Base-by-base conservation (phyloP, 148 eudicot genomes). In the Silene latifolia region DNA sequence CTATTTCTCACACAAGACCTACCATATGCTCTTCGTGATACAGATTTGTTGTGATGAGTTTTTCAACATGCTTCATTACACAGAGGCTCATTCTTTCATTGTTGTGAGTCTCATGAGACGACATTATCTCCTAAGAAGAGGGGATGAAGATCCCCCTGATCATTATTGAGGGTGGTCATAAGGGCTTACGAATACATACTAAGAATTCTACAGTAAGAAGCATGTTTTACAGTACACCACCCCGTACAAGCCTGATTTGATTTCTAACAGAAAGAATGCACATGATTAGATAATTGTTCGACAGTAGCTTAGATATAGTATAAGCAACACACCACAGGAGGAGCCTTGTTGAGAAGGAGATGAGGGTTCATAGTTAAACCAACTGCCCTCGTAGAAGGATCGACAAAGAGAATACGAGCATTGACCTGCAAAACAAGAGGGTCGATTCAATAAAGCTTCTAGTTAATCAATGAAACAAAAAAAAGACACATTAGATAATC, bases 331-430 rank as follows among this genome's bases (percentile, higher is more conserved):
- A 95, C 98, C 79, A 84, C 70, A 21, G 87, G 89, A 67, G 98
- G 96, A 79, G 96, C 93, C 77, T 87, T 90, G 89, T 95, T 84
- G 19, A 82, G 81, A 61, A 94, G 86, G 69, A 90, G 93, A 75
- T 92, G 85, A 81, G 96, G 93, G 84, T 92, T 95, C 86, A 95
- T 80, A 29, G 98, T 95, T 81, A 95, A 82, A 46, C 98, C 97
- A 67, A 95, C 83, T 71, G 98, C 98, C 81, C 98, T 90, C 25
- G 92, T 90, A 75, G 91, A 85, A 39, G 97, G 98, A 83, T 95
- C 98, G 73, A 95, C 80, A 74, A 95, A 95, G 74, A 95, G 86
- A 81, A 95, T 87, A 73, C 98, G 93, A 25, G 98, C 98, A 84
- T 88, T 89, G 73, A 92, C 90, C 97, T 92, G 58, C 69, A 64